Evolutionary conservation across 306 rosid genomes (phyloP).

Genomic region (Dalbergia oliveri): DNA sequence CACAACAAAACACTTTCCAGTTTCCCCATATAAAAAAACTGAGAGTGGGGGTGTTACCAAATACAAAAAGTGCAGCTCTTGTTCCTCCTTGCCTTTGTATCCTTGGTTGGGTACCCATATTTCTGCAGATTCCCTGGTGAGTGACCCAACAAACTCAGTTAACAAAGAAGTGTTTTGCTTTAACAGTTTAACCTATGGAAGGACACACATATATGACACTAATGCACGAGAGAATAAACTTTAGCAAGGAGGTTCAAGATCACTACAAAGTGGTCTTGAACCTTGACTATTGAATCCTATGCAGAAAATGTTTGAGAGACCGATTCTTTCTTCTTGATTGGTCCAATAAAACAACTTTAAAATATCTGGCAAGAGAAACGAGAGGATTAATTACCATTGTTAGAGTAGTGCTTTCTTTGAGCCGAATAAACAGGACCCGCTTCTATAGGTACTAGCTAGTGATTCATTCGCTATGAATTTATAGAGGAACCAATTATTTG

Average conservation of each 20-base stretch:
- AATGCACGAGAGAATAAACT: not conserved
- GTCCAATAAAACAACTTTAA: conserved; percentile 16
- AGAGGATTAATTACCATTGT: conserved; percentile 46
- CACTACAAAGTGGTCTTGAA: no score
- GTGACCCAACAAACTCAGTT: conserved; percentile 29
- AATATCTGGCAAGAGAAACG: not conserved
- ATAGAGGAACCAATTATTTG: conserved; percentile 7
- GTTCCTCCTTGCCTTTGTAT: conserved; percentile 63
- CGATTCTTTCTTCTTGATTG: conserved; percentile 16
- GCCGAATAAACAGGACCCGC: conserved; percentile 12
- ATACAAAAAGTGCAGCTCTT: conserved; percentile 73
- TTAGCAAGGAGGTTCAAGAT: not conserved
- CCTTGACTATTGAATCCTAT: not conserved
- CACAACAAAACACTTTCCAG: not conserved
- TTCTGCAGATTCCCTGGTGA: conserved; percentile 61
- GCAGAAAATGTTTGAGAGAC: conserved; percentile 7
- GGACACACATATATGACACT: conserved; percentile 13
- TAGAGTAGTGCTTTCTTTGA: conserved; percentile 27
- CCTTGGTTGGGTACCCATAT: conserved; percentile 43
- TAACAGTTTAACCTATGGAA: not conserved
- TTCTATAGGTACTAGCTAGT: conserved; percentile 16
- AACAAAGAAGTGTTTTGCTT: conserved; percentile 12
- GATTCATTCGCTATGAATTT: conserved; percentile 27
- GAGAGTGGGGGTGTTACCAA: conserved; percentile 49
- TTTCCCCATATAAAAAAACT: conserved; percentile 2